These are phyloP conservation scores for Anthracocystis setariae DNA, from an alignment of 1,284 basidiomycete species.

Conservation along the genomic window DNA sequence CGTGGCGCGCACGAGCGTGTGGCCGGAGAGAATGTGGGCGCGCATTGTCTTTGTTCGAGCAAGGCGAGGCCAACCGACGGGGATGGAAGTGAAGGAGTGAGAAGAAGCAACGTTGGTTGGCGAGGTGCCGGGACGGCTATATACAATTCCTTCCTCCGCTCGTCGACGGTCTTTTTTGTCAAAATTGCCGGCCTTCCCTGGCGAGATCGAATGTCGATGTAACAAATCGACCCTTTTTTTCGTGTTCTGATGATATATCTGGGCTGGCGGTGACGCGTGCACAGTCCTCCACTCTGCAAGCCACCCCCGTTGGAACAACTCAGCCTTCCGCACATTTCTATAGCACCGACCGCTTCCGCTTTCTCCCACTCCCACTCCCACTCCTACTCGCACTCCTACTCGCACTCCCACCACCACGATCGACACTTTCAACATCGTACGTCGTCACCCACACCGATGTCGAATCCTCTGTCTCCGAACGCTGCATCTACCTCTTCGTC, in stretches of 20 bases:
- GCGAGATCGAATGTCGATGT: background rate
- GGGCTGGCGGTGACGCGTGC: conserved; percentile 17
- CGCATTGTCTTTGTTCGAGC: background rate
- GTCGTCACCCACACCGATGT: background rate
- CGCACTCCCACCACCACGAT: conserved; percentile 8
- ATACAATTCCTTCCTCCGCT: too few relatives aligned
- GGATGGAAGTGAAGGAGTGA: background rate
- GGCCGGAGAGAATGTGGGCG: conserved; percentile 4
- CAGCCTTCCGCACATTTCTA: background rate
- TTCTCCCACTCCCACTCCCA: background rate
- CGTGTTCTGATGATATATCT: too few relatives aligned
- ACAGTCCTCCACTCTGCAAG: conserved; percentile 11
- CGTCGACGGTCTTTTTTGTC: background rate
- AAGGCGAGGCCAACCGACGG: background rate
- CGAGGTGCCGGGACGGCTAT: background rate
- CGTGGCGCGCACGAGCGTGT: conserved; percentile 28
- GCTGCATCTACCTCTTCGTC: conserved; percentile 1
- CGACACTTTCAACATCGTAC: background rate
- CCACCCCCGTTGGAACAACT: background rate
- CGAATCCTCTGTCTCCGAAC: background rate
- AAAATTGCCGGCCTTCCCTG: background rate
- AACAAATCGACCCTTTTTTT: background rate
- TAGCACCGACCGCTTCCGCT: background rate
- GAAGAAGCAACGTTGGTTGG: background rate
- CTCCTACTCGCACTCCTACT: too few relatives aligned